Evolutionary conservation across 1,284 basidiomycete species (phyloP).

Genomic region (Malassezia brasiliensis): DNA sequence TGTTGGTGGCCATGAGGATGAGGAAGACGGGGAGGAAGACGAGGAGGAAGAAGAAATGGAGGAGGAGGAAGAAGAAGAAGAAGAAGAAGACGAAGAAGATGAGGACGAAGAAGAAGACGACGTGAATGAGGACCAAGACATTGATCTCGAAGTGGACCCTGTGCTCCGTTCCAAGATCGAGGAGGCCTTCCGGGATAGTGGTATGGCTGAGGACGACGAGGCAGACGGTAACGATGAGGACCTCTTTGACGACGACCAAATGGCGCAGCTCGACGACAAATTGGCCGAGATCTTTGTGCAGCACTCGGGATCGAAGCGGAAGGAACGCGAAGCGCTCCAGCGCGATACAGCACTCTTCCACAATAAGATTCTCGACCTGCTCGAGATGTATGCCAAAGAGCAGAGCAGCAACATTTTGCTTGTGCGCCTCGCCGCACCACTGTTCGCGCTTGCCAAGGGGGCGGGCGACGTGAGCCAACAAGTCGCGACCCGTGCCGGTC

Average conservation of each 20-base stretch:
- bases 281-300: slow-evolving; percentile 75
- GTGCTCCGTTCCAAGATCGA: slow-evolving; percentile 62
- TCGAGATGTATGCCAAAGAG: slow-evolving; percentile 70
- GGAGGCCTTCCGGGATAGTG: slow-evolving; percentile 66
- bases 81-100: slow-evolving; percentile 51
- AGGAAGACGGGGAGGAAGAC: slow-evolving; percentile 17
- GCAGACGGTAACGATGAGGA: slow-evolving; percentile 49
- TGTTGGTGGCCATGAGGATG: slow-evolving; percentile 10
- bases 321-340: slow-evolving; percentile 27
- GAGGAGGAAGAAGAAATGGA: slow-evolving; percentile 20
- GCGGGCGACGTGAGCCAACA: slow-evolving; percentile 53
- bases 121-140: slow-evolving; percentile 51
- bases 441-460: slow-evolving; percentile 58
- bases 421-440: slow-evolving; percentile 62
- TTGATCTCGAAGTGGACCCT: slow-evolving; percentile 54
- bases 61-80: slow-evolving; percentile 50
- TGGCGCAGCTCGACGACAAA: slow-evolving; percentile 90
- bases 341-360: slow-evolving; percentile 65
- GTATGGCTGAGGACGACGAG: slow-evolving; percentile 55
- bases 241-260: slow-evolving; percentile 67
- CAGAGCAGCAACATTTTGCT: slow-evolving; percentile 59
- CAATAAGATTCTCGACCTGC: slow-evolving; percentile 80
- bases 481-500: slow-evolving; percentile 70
- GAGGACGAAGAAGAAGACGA: slow-evolving; percentile 49
- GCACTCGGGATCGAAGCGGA: slow-evolving; percentile 54